Evolutionary conservation across 352 stramenopile species (phyloP), one percentile per base, ranked within the genome.

Genomic region (Pythium angustatum): DNA sequence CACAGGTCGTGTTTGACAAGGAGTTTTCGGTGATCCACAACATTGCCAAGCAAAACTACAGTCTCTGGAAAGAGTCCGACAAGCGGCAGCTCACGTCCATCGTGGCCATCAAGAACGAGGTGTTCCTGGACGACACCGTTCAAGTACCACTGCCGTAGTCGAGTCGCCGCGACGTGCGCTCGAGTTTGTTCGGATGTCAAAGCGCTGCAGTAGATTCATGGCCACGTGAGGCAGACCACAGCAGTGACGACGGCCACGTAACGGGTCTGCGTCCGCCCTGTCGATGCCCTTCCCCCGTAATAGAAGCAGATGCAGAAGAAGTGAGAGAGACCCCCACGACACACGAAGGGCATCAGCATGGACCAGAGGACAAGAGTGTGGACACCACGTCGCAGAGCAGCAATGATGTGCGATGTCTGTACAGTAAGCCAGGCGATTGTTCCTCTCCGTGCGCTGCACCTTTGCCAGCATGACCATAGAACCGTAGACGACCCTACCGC

Each of bases 41-140:
- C 71, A 88, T 88, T 68, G 85, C 84, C 33, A 88, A 91, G 62
- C 78, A 83, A 49, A 94, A 94, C 62, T 94, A 94, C 75, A 91
- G 72, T 53, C 70, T 92, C 68, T 94, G 85, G 85, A 91, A 92
- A 77, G 82, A 92, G 67, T 78, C 83, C 12, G 85, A 94, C 52
- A 71, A 75, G 58, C 79, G 80, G 68, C 83, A 91, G 63, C 79
- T 94, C 68, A 85, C 82, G 49, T 89, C 83, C n/a, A 92, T 94
- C 59, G 77, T 88, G 27, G 72, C 77, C 49, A 94, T 94, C 70
- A 87, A 88, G 73, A 84, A 73, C 66, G 79, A 92, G 38, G 75
- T 94, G 15, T 94, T 94, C 66, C 50, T 88, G 47, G 79, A 90
- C 59, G 79, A 84, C 52, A 77, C 80, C 33, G 77, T 90, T 28